Base-by-base conservation (phyloP, 2,329 filamentous ascomycete species). In the Ophiocordyceps robertsii region DNA sequence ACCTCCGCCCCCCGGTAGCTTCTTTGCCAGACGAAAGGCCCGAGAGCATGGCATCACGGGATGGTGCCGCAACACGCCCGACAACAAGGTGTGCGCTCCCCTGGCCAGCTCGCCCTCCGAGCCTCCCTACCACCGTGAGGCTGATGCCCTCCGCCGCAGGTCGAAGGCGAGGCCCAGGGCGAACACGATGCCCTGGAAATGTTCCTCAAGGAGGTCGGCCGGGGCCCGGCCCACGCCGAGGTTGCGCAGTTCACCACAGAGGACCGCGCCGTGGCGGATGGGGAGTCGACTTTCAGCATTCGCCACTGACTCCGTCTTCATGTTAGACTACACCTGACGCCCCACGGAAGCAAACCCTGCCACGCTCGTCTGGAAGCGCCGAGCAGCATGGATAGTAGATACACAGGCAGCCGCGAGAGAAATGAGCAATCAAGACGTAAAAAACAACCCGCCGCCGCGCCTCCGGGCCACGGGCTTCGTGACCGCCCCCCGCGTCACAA, bases 111-210 rank as follows among this genome's bases (percentile, higher is more conserved):
- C 17, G n/a, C n/a, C n/a, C n/a, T n/a, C n/a, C n/a, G n/a, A n/a
- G n/a, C n/a, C n/a, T n/a, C n/a, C n/a, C n/a, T n/a, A n/a, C n/a
- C n/a, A n/a, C n/a, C n/a, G n/a, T n/a, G n/a, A n/a, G n/a, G n/a
- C n/a, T n/a, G n/a, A n/a, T n/a, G n/a, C n/a, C n/a, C n/a, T n/a
- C n/a, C n/a, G n/a, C 8, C n/a, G 31, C 38, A 95, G 86, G 89
- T 96, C 38, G 78, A 86, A 56, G 90, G 90, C 24, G 89, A 95
- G 64, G 88, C 82, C 6, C 90, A 96, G 58, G 89, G 87, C 29
- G 69, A 74, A 2, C 70, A 79, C 1, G 71, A 77, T 1, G 63
- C 72, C 3, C 59, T 96, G 24, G 63, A 77, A 41, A 73, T 77
- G 43, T 82, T 95, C 49, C 64, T 94, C 31, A 76, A 82, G 51